Evolutionary conservation across 345 rosid species (phyloP).

Genomic region (Pistacia vera): DNA sequence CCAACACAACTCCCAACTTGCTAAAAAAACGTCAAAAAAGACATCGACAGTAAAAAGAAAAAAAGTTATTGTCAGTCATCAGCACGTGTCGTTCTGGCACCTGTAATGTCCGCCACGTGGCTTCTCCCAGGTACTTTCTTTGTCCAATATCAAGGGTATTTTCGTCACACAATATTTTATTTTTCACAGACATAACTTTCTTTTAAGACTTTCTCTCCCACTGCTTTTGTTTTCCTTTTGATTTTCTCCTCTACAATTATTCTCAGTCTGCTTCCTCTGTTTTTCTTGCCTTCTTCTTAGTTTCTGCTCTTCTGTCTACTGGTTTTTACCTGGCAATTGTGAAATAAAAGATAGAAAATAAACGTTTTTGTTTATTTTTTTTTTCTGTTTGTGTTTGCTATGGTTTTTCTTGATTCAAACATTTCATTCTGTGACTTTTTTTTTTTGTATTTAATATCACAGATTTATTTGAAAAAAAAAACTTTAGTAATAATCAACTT

Average conservation of each 20-base stretch:
- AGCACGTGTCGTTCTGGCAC: constrained; percentile 66
- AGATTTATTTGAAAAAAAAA: constrained; percentile 2
- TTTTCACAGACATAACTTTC: no score
- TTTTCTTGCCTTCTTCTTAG: constrained; percentile 20
- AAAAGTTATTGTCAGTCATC: constrained; percentile 17
- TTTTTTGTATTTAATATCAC: not conserved
- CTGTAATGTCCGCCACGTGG: constrained; percentile 73
- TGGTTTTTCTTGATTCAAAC: constrained; percentile 15
- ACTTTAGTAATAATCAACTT: constrained; percentile 6
- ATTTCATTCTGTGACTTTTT: not conserved
- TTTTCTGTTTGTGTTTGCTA: not conserved
- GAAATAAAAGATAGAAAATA: not conserved
- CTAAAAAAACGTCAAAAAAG: constrained; percentile 6
- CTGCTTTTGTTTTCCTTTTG: not conserved
- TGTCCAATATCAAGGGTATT: constrained; percentile 23
- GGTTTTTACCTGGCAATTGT: not conserved
- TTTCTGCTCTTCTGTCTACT: constrained; percentile 11
- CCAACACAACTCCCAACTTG: constrained; percentile 26
- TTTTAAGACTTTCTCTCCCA: not conserved
- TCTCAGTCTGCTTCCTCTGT: constrained; percentile 7
- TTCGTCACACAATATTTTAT: constrained; percentile 29
- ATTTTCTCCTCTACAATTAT: not conserved
- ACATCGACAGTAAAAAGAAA: constrained; percentile 21
- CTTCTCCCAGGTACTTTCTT: constrained; percentile 29
- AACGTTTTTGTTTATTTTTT: constrained; percentile 6